Conservation (phyloP, 2,329 filamentous ascomycete genomes). For the Claviceps pazoutovae region DNA sequence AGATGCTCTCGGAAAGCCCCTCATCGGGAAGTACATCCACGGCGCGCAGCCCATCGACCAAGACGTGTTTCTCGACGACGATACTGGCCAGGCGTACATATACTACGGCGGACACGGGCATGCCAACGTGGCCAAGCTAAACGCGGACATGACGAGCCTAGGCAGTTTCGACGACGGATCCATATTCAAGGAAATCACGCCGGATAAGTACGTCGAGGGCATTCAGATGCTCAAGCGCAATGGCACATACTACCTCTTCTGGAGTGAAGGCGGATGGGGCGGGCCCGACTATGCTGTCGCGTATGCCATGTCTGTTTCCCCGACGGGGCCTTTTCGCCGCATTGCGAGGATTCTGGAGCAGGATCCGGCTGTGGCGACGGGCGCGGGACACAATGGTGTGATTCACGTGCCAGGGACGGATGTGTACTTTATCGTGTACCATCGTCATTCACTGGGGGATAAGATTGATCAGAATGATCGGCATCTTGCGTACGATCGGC, state of each 20-base stretch:
- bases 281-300: slow-evolving; percentile 32
- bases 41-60: slow-evolving; percentile 32
- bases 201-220: slow-evolving; percentile 21
- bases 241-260: slow-evolving; percentile 31
- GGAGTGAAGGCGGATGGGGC: slow-evolving; percentile 33
- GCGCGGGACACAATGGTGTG: slow-evolving; percentile 29
- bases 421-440: slow-evolving; percentile 34
- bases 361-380: slow-evolving; percentile 26
- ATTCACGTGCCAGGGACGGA: slow-evolving; percentile 30
- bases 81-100: slow-evolving; percentile 26
- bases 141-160: slow-evolving; percentile 26
- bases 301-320: slow-evolving; percentile 26
- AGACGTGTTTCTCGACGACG: slow-evolving; percentile 26
- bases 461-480: slow-evolving; percentile 30
- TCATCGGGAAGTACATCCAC: slow-evolving; percentile 25
- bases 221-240: slow-evolving; percentile 31
- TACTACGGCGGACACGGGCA: slow-evolving; percentile 26
- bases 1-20: slow-evolving; percentile 20
- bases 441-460: slow-evolving; percentile 29
- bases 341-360: slow-evolving; percentile 27
- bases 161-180: slow-evolving; percentile 26
- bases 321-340: slow-evolving; percentile 27
- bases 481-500: slow-evolving; percentile 31
- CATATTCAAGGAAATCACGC: slow-evolving; percentile 30
- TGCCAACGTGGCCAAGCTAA: slow-evolving; percentile 27